phyloP scores from a whole-genome alignment of 2,329 filamentous ascomycete species.

The Pseudofabraea citricarpa region DNA sequence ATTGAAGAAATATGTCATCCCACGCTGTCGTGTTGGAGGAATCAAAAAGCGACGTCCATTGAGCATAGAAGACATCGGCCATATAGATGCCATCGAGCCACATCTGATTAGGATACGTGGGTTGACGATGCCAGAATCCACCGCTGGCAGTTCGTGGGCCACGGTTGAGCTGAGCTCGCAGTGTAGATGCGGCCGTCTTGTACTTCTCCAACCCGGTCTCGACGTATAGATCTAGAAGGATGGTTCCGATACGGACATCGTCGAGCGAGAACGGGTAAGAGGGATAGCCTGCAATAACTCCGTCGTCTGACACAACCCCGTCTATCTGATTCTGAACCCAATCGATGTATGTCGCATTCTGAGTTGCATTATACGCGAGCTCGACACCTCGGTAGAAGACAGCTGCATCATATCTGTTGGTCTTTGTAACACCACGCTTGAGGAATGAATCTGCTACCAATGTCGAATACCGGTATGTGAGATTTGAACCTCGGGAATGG shows the following conservation, averaged over 20 bases:
- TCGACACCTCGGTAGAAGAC: constrained; percentile 43
- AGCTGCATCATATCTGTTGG: constrained; percentile 39
- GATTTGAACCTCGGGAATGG: neutral
- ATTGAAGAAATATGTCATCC: constrained; percentile 25
- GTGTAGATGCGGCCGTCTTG: constrained; percentile 39
- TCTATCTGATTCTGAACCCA: constrained; percentile 43
- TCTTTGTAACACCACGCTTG: constrained; percentile 30
- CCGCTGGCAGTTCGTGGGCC: constrained; percentile 45
- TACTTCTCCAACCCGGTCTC: constrained; percentile 42
- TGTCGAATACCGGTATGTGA: constrained; percentile 4
- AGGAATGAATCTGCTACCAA: constrained; percentile 44
- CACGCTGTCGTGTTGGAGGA: constrained; percentile 22
- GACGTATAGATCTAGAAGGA: constrained; percentile 44
- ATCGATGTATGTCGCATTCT: constrained; percentile 37
- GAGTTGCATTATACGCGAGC: constrained; percentile 36
- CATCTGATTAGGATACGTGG: constrained; percentile 48
- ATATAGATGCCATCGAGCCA: constrained; percentile 54
- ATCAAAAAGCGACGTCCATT: constrained; percentile 21
- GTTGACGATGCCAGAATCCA: constrained; percentile 49
- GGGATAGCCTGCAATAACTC: constrained; percentile 42
- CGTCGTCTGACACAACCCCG: constrained; percentile 40
- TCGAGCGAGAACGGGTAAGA: constrained; percentile 44
- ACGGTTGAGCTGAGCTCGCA: constrained; percentile 41
- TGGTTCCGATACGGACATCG: constrained; percentile 48
- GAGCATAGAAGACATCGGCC: constrained; percentile 30